These are phyloP conservation scores for Fennellomyces sp. DNA, from an alignment of 371 early-diverging fungal genomes.

Conservation along the genomic window DNA sequence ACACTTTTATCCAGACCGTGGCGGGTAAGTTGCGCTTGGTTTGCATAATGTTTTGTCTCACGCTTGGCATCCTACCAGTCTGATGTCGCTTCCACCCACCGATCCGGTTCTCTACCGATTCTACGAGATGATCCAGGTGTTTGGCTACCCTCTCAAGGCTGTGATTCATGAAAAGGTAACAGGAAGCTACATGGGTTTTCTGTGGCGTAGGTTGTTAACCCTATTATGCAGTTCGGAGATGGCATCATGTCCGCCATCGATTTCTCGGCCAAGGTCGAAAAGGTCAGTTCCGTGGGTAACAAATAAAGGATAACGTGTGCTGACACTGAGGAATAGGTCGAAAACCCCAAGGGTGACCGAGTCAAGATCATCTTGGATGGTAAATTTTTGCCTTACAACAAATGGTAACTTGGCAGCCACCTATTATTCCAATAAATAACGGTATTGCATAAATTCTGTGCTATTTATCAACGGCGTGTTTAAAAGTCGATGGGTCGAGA, in stretches of 20 bases:
- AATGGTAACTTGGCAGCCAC: constrained; percentile 26
- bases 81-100: constrained; percentile 47
- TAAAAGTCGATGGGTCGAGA: too few species aligned
- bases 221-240: constrained; percentile 46
- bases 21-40: constrained; percentile 53
- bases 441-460: too few species aligned
- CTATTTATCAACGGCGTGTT: too few species aligned
- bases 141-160: constrained; percentile 55
- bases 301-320: not conserved
- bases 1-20: constrained; percentile 60
- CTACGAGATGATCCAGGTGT: constrained; percentile 59
- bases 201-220: not conserved
- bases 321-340: constrained; percentile 29
- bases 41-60: not conserved
- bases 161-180: constrained; percentile 59
- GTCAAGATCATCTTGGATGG: constrained; percentile 58
- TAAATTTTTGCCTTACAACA: constrained; percentile 56
- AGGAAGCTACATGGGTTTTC: not conserved
- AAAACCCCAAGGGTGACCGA: constrained; percentile 50
- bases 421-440: too few species aligned
- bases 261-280: constrained; percentile 62
- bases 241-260: constrained; percentile 64
- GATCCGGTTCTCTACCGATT: constrained; percentile 63
- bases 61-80: constrained; percentile 20
- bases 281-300: constrained; percentile 37